phyloP scores from a whole-genome alignment of 345 rosid genomes.

The Isatis tinctoria region DNA sequence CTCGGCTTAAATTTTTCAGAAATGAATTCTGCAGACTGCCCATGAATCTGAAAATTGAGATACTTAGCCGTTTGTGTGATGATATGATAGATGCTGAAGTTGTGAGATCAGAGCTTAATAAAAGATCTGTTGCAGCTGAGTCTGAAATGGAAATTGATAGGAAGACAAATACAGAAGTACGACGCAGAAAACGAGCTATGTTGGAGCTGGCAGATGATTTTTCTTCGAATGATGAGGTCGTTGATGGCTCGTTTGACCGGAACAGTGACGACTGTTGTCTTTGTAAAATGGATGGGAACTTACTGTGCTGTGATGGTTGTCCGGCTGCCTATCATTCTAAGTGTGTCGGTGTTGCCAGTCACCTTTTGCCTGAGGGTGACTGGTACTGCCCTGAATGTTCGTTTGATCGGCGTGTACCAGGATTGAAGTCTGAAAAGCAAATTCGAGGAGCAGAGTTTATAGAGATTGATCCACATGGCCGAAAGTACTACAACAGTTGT shows the following conservation, averaged over 20 bases:
- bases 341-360: slow-evolving; percentile 79
- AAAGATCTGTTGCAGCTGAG: slow-evolving; percentile 68
- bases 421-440: slow-evolving; percentile 50
- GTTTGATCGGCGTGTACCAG: slow-evolving; percentile 47
- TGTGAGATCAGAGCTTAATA: slow-evolving; percentile 66
- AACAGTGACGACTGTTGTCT: slow-evolving; percentile 91
- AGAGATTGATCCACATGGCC: slow-evolving; percentile 76
- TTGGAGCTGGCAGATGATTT: slow-evolving; percentile 47
- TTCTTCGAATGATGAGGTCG: slow-evolving; percentile 49
- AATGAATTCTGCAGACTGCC: slow-evolving; percentile 74
- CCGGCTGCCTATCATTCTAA: slow-evolving; percentile 99
- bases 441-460: slow-evolving; percentile 85
- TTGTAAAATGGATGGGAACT: slow-evolving; percentile 94
- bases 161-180: slow-evolving; percentile 41
- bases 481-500: slow-evolving; percentile 68
- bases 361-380: slow-evolving; percentile 88
- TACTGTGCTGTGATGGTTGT: slow-evolving; percentile 98
- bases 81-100: slow-evolving; percentile 74
- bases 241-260: slow-evolving; percentile 59
- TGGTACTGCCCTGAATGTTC: slow-evolving; percentile 99
- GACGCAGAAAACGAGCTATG: slow-evolving; percentile 49
- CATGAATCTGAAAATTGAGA: slow-evolving; percentile 57
- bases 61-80: slow-evolving; percentile 70
- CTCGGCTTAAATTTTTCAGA: slow-evolving; percentile 50
- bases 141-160: slow-evolving; percentile 59